Evolutionary conservation across 2,329 filamentous ascomycete genomes (phyloP), one percentile per base, ranked within the genome.

Genomic region (Epichloe scottii): DNA sequence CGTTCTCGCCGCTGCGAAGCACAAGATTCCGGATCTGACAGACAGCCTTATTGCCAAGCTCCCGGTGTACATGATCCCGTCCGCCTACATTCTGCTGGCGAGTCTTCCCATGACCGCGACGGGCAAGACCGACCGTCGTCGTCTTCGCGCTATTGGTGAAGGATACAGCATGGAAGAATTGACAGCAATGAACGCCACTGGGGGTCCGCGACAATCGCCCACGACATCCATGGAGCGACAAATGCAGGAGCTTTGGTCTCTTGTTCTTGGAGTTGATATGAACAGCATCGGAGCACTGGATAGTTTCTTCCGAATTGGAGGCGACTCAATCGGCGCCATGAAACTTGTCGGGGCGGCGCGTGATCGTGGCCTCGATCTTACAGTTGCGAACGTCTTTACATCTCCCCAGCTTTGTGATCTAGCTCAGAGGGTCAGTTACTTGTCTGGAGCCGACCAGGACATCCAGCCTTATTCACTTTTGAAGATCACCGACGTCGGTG

Each of bases 271-370:
- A 6, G 26, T 55, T 3, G 21, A 48, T 1, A 17, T 38, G 2
- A 48, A 54, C 14, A 46, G 43, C 12, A 58, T 59, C 33, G 49
- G 50, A 10, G 46, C 47, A 15, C 43, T 54, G 35, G 52, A 57
- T 15, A 54, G 46, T 34, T 57, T 59, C 33, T 21, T 55, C 11
- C 40, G 49, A 14, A 37, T 55, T 68, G 2, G 70, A 69, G 4
- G 52, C 55, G 33, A 80, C 74, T 61, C 59, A 14, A 57, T 62
- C 38, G 52, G 47, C 14, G 57, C 56, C 11, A 57, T 57, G 43
- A 46, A 37, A 2, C 39, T 56, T 3, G 50, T 51, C 5, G 30
- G 46, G 19, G 30, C 19, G 6, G 35, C 46, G 3, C 48, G 49
- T 1, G 46, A 52, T 12, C 12, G 14, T 2, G 47, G 50, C 2